Conservation (phyloP, 2,329 filamentous ascomycete species). For the Pyrenophora graminea region DNA sequence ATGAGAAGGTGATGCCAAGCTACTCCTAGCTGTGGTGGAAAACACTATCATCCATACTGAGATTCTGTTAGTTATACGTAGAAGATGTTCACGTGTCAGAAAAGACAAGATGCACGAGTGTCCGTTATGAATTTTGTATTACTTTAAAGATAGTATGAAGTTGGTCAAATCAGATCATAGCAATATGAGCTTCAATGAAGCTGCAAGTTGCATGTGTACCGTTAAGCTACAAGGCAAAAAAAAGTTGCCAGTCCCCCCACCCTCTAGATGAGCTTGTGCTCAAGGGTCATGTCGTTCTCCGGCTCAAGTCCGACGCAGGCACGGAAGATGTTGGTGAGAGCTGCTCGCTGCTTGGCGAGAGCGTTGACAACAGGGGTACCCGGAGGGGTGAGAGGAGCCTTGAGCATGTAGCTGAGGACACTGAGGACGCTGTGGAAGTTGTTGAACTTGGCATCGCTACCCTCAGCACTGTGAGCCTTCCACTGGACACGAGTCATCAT, state of each 20-base stretch:
- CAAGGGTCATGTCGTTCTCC: slow-evolving; percentile 97
- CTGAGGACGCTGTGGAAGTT: slow-evolving; percentile 97
- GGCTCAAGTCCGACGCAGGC: slow-evolving; percentile 95
- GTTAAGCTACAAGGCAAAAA: not conserved
- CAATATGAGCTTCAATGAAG: not conserved
- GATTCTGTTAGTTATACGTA: too few relatives aligned
- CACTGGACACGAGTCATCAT: slow-evolving; percentile 99
- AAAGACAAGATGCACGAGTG: not conserved
- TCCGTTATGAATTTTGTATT: slow-evolving; percentile 10
- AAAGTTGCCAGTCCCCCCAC: not conserved
- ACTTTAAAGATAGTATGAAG: slow-evolving; percentile 33
- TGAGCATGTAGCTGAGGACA: slow-evolving; percentile 98
- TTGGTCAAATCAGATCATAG: slow-evolving; percentile 20
- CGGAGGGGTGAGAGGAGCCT: slow-evolving; percentile 88
- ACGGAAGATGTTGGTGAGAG: slow-evolving; percentile 97
- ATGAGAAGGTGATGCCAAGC: too few relatives aligned
- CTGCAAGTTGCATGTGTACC: not conserved
- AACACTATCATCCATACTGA: too few relatives aligned
- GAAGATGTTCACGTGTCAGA: not conserved
- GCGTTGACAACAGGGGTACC: slow-evolving; percentile 96
- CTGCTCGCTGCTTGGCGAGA: slow-evolving; percentile 91
- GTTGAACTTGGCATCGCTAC: slow-evolving; percentile 71
- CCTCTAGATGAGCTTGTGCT: slow-evolving; percentile 85
- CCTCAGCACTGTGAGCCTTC: slow-evolving; percentile 64
- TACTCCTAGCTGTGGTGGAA: too few relatives aligned